Conservation (phyloP, 371 early-diverging fungal genomes). For the Lichtheimia ramosa region DNA sequence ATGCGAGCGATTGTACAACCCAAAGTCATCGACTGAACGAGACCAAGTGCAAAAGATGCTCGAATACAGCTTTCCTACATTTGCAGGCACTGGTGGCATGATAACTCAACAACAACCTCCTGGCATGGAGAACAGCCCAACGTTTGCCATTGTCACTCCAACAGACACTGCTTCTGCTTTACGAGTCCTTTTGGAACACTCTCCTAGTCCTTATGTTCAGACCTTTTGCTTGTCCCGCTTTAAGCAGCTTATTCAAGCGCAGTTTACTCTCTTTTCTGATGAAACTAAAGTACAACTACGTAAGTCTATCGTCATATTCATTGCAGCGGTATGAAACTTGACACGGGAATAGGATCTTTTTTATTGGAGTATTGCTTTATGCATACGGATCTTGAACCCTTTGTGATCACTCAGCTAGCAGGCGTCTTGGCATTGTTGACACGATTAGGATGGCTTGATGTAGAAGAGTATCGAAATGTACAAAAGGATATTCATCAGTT, state of each 20-base stretch:
- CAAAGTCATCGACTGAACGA: constrained; percentile 59
- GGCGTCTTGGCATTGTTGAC: constrained; percentile 76
- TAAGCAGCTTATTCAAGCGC: constrained; percentile 67
- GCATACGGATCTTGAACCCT: constrained; percentile 62
- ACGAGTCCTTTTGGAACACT: constrained; percentile 69
- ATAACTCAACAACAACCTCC: constrained; percentile 26
- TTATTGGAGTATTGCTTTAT: constrained; percentile 66
- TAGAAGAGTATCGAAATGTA: constrained; percentile 65
- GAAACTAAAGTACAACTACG: constrained; percentile 68
- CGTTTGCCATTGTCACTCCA: constrained; percentile 58
- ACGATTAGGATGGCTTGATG: constrained; percentile 83
- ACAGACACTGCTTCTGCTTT: constrained; percentile 70
- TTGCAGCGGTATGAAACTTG: background rate
- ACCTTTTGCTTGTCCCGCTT: constrained; percentile 70
- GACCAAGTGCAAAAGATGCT: constrained; percentile 71
- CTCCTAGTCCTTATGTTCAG: constrained; percentile 70
- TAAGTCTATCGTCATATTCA: constrained; percentile 26
- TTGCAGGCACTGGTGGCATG: constrained; percentile 55
- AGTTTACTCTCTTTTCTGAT: constrained; percentile 64
- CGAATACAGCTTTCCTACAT: constrained; percentile 81
- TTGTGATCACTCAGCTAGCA: constrained; percentile 66
- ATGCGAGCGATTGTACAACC: constrained; percentile 60
- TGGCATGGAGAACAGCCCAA: constrained; percentile 35
- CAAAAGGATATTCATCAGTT: constrained; percentile 67
- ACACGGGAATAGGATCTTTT: constrained; percentile 54